Base-by-base conservation (phyloP, 1,139 yeast species). In the Pichia sp. region DNA sequence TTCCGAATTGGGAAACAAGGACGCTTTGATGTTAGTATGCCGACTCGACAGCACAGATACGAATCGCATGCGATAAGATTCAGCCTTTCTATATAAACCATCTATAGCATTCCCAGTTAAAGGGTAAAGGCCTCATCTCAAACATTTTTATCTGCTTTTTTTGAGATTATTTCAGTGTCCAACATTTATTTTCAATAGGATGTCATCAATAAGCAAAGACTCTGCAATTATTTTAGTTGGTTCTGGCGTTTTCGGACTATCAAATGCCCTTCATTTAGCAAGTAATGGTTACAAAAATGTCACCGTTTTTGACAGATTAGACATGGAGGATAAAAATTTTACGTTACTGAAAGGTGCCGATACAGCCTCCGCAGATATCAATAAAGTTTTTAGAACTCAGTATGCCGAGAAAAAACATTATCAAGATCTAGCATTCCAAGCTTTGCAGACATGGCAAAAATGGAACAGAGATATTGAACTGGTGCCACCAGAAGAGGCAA, bases 241-340 rank as follows among this genome's bases (percentile, higher is more conserved):
- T 4, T 72, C 77, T 1, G 80, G 80, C 19, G 76, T 74, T 8
- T 76, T 75, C 64, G 80, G 81, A 1, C 67, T 76, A 30, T 74
- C 79, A 16, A 66, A 75, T 13, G 77, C 79, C 2, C 65, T 69
- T n/a, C 64, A 72, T 40, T 64, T 77, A 23, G 67, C 71, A 3
- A 43, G 59, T 23, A 57, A 53, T 23, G 68, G 67, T 3, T 64
- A 64, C 52, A 61, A 49, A 11, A 57, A 70, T 49, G 63, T 74
- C 53, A 68, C 72, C 5, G 62, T 74, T 4, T 67, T 66, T 56
- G 78, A 75, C 53, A 62, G 72, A 49, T 52, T 65, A 16, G 70
- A 70, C 49, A 66, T 72, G 6, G 66, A 67, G 32, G 36, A 57
- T 2, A 55, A 65, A 49, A 59, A 65, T 13, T 72, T 66, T 51